These are phyloP conservation scores for Solanum ahanhuiri DNA, from an alignment of 257 asterid genomes.

Conservation along the genomic window DNA sequence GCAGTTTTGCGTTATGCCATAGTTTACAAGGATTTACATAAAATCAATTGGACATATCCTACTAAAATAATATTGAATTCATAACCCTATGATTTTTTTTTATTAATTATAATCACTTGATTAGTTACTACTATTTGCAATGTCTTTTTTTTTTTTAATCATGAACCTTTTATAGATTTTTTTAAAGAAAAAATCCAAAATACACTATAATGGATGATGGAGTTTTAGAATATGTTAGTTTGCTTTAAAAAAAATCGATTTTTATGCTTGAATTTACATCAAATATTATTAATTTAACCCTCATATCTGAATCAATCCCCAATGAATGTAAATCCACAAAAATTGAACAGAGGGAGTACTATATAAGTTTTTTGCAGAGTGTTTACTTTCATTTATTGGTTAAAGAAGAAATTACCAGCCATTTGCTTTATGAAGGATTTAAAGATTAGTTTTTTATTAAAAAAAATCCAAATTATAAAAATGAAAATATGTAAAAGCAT, in stretches of 20 bases:
- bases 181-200: background rate
- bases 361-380: background rate
- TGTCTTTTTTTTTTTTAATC: no score
- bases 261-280: background rate
- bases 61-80: background rate
- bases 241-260: background rate
- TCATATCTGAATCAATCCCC: background rate
- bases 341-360: background rate
- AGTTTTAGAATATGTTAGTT: background rate
- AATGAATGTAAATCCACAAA: background rate
- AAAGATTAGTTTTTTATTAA: background rate
- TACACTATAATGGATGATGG: background rate
- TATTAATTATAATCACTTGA: background rate
- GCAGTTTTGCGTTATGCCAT: background rate
- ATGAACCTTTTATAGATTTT: no score
- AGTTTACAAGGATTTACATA: background rate
- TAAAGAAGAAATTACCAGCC: background rate
- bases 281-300: background rate
- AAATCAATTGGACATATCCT: background rate
- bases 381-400: background rate
- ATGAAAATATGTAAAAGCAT: background rate
- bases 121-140: background rate
- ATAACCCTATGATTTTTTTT: background rate
- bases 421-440: background rate
- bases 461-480: background rate